phyloP scores from a whole-genome alignment of 495 filamentous ascomycete genomes.

The Xylaria nigripes region DNA sequence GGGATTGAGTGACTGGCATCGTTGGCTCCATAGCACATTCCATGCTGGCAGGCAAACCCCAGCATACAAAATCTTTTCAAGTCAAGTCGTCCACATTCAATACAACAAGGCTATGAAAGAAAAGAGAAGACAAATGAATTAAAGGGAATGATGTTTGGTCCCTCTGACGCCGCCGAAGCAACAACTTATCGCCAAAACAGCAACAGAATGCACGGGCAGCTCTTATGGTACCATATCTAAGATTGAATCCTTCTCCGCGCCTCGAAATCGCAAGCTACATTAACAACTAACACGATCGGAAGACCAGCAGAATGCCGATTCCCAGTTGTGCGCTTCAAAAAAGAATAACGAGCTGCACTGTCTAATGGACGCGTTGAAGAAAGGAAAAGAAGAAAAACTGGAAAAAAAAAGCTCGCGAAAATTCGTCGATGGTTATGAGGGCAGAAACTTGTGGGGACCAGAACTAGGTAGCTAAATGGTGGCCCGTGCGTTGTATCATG shows the following conservation, averaged over 20 bases:
- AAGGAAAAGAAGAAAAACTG: constrained; percentile 27
- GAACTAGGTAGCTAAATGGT: not conserved
- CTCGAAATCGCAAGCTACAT: constrained; percentile 72
- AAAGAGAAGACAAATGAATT: not conserved
- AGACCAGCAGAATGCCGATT: constrained; percentile 61
- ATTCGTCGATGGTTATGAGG: constrained; percentile 11
- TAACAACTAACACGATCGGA: constrained; percentile 51
- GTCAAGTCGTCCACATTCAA: too few relatives aligned
- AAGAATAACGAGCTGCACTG: constrained; percentile 71
- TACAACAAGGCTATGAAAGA: too few relatives aligned
- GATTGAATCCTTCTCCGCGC: constrained; percentile 63
- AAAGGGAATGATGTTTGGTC: constrained; percentile 50
- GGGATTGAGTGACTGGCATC: too few relatives aligned
- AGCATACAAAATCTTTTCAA: too few relatives aligned
- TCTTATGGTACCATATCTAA: constrained; percentile 74
- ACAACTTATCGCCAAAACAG: constrained; percentile 36
- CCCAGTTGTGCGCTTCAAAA: constrained; percentile 38
- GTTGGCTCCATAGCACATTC: too few relatives aligned
- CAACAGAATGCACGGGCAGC: constrained; percentile 64
- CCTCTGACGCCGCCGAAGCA: constrained; percentile 90
- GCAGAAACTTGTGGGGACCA: too few relatives aligned
- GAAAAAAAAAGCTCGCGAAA: not conserved
- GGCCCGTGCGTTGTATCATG: constrained; percentile 6
- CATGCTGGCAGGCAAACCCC: too few relatives aligned
- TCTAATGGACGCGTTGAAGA: constrained; percentile 71